Conservation (phyloP, 1,139 yeast genomes). For the Lizanozyma gosingica region DNA sequence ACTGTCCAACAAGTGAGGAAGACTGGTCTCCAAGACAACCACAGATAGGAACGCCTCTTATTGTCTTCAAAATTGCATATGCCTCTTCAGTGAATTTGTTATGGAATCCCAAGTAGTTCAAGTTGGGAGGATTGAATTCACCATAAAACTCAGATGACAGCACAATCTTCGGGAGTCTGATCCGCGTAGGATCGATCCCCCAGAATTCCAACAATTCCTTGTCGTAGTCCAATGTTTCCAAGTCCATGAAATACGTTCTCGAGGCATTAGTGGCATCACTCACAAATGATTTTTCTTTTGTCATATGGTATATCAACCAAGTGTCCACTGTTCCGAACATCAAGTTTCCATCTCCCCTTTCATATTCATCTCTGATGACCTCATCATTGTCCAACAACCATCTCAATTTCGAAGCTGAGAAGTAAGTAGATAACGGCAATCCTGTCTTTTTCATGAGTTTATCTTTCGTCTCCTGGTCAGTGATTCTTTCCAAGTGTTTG, state of each 20-base stretch:
- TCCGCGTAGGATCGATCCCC: conserved; percentile 64
- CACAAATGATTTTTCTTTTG: conserved; percentile 62
- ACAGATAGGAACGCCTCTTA: conserved; percentile 62
- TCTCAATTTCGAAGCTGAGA: conserved; percentile 82
- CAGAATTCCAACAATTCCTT: conserved; percentile 67
- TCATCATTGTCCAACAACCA: conserved; percentile 84
- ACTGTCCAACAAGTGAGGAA: conserved; percentile 88
- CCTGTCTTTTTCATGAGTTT: conserved; percentile 66
- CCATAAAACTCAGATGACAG: conserved; percentile 81
- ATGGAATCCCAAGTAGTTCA: conserved; percentile 37
- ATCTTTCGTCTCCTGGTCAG: conserved; percentile 50
- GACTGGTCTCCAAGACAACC: conserved; percentile 95
- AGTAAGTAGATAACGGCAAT: conserved; percentile 82
- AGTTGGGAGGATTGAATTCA: conserved; percentile 51
- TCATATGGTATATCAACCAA: conserved; percentile 84
- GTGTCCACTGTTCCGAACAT: conserved; percentile 95
- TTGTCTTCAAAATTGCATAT: conserved; percentile 38
- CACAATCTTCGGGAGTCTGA: conserved; percentile 69
- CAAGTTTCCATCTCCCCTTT: conserved; percentile 59
- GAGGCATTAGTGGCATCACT: conserved; percentile 91
- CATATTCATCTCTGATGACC: conserved; percentile 61
- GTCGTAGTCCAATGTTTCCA: conserved; percentile 70
- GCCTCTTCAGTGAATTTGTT: conserved; percentile 45
- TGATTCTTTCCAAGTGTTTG: conserved; percentile 49
- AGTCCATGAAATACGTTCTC: conserved; percentile 84